phyloP scores from a whole-genome alignment of 495 filamentous ascomycete species.

The Podospora fimiseda region DNA sequence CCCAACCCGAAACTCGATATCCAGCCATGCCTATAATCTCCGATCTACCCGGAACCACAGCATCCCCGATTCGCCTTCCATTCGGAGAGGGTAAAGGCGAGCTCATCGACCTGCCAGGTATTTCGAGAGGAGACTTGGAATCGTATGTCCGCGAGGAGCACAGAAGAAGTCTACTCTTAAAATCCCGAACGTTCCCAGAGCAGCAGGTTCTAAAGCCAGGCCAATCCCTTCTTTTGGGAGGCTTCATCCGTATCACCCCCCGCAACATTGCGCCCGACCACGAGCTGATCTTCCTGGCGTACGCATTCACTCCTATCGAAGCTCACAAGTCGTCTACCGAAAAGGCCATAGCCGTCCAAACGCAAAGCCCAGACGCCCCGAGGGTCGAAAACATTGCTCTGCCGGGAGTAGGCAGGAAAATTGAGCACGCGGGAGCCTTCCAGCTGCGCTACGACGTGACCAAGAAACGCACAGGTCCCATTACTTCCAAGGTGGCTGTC shows the following conservation, averaged over 20 bases:
- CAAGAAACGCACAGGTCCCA: constrained; percentile 54
- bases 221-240: constrained; percentile 79
- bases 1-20: constrained; percentile 61
- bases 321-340: constrained; percentile 69
- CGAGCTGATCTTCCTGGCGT: constrained; percentile 56
- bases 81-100: constrained; percentile 83
- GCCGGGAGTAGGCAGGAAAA: constrained; percentile 48
- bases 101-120: constrained; percentile 83
- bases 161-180: constrained; percentile 68
- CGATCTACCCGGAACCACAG: constrained; percentile 84
- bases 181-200: constrained; percentile 56
- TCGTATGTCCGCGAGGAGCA: constrained; percentile 58
- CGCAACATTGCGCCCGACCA: constrained; percentile 42
- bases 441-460: constrained; percentile 77
- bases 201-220: constrained; percentile 67
- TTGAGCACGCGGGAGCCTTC: constrained; percentile 65
- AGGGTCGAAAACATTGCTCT: constrained; percentile 54
- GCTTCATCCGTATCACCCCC: constrained; percentile 83
- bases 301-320: constrained; percentile 69
- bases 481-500: constrained; percentile 46
- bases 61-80: constrained; percentile 82
- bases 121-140: constrained; percentile 66
- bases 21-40: constrained; percentile 80
- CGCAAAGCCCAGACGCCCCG: constrained; percentile 43
- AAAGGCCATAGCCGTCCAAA: constrained; percentile 66